Evolutionary conservation across 2,329 filamentous ascomycete species (phyloP), one percentile per base, ranked within the genome.

Genomic region (Xylaria sp.): DNA sequence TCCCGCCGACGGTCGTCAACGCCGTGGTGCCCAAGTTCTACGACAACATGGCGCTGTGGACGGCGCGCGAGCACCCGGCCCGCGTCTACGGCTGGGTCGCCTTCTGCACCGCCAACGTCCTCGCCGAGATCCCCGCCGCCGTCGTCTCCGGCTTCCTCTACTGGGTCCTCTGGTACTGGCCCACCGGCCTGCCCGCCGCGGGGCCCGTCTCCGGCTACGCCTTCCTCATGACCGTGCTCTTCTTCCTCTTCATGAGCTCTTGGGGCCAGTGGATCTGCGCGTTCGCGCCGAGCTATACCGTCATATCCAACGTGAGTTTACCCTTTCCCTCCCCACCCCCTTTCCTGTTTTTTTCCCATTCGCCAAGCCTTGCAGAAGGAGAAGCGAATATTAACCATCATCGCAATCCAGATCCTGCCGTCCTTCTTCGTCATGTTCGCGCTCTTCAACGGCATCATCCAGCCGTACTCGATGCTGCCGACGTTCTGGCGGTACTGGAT

Each of bases 231-330:
- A 83, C 83, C 0, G 74, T 92, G 65, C 78, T 93, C 0, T 92
- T 92, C 74, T 91, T 86, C 76, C 71, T 92, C 7, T 92, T 92
- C 78, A 82, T 86, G 69, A 82, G 81, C 26, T 85, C 79, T 61
- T 92, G 87, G 89, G 91, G 88, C 18, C 90, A 92, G 69, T 93
- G 89, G 89, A 91, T 94, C 62, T 89, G 86, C 59, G 90, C 91
- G 0, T 92, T 92, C 70, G 88, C 90, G 0, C 89, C 90, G 0
- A 86, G 79, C 39, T 91, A 91, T 73, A 90, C 88, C 0, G 88
- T 91, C 59, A 91, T 92, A 60, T 85, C 84, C 40, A 91, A 92
- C 66, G 74, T 73, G 56, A 72, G 74, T 68, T 34, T 7, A 13
- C 29, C 5, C 29, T 4, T 13, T 66, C 34, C 7, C n/a, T 9